phyloP scores from a whole-genome alignment of 192 early-diverging fungal species.

The Backusella tarrabulga region DNA sequence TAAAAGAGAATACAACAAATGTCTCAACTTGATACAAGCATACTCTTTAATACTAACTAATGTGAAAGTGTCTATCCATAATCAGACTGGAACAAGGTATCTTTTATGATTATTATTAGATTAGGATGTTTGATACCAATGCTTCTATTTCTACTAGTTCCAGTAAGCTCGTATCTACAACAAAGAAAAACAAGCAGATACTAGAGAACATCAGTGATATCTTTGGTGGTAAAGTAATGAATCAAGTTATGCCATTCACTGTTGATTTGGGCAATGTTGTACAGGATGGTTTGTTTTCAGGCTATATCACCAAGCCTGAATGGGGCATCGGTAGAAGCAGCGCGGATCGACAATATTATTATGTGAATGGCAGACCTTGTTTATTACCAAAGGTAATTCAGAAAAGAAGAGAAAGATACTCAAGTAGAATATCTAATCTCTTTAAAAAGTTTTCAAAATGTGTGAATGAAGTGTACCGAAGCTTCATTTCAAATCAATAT shows the following conservation, averaged over 20 bases:
- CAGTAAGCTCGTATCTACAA: slow-evolving; percentile 48
- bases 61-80: slow-evolving; percentile 64
- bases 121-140: not conserved
- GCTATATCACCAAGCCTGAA: slow-evolving; percentile 52
- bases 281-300: not conserved
- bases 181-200: slow-evolving; percentile 57
- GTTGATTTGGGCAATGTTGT: slow-evolving; percentile 7
- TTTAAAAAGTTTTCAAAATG: slow-evolving; percentile 55
- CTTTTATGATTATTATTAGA: not conserved
- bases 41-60: slow-evolving; percentile 75
- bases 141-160: slow-evolving; percentile 36
- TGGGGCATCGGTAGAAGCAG: slow-evolving; percentile 69
- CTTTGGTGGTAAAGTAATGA: slow-evolving; percentile 63
- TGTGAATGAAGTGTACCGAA: slow-evolving; percentile 82
- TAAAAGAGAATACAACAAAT: slow-evolving; percentile 75
- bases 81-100: slow-evolving; percentile 62
- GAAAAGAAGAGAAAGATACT: not conserved
- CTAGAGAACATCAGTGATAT: slow-evolving; percentile 74
- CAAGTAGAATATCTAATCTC: not conserved
- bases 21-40: slow-evolving; percentile 75
- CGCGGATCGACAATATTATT: slow-evolving; percentile 84
- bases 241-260: slow-evolving; percentile 44
- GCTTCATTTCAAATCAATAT: slow-evolving; percentile 67
- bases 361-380: slow-evolving; percentile 89
- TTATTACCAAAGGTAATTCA: slow-evolving; percentile 70